Base-by-base conservation (phyloP, 169 alveolate genomes). In the Cryptosporidium andersoni region DNA sequence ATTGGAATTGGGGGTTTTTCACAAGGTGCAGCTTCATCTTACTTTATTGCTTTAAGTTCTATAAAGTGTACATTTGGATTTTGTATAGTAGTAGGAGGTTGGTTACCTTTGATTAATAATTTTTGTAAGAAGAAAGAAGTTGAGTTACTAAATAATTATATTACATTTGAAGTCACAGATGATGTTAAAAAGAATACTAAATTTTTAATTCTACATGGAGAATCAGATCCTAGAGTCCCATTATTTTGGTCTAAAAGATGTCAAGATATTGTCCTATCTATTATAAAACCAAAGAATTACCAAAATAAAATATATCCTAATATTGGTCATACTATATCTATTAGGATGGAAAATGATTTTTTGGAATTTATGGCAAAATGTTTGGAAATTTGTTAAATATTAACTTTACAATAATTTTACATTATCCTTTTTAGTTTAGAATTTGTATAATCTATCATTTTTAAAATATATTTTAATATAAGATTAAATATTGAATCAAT, bases 81-180 rank as follows among this genome's bases (percentile, higher is more conserved):
- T 43, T 74, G 85, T 45, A 53, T 74, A 4, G 85, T 74, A 2
- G 85, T 74, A 8, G 67, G 74, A 45, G 85, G 85, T 11, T 74
- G 85, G 85, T 68, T 74, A 11, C 85, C 85, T 11, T 64, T 74
- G 9, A 62, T 58, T 2, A 68, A 74, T 11, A 74, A 55, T 25
- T 74, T 74, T 25, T 48, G 25, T n/a, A 16, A 40, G 34, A 68
- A 68, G 5, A 74, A 74, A 52, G 74, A 74, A 9, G 60, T 66
- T 40, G 34, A 56, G 39, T 58, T 74, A 58, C 36, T 60, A 14
- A 42, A 60, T 3, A 68, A 74, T 1, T 52, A 60, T 16, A 16
- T 74, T 14, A 45, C 36, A n/a, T 74, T 74, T 39, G 85, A 74
- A 11, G 67, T 74, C 48, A 74, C 53, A 14, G 68, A 60, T 6